Percentiles rank a stretch among this genome's conserved stretches.
Evolutionary conservation across 1,139 yeast species (phyloP).

Genomic region (Suhomyces wounanorum): DNA sequence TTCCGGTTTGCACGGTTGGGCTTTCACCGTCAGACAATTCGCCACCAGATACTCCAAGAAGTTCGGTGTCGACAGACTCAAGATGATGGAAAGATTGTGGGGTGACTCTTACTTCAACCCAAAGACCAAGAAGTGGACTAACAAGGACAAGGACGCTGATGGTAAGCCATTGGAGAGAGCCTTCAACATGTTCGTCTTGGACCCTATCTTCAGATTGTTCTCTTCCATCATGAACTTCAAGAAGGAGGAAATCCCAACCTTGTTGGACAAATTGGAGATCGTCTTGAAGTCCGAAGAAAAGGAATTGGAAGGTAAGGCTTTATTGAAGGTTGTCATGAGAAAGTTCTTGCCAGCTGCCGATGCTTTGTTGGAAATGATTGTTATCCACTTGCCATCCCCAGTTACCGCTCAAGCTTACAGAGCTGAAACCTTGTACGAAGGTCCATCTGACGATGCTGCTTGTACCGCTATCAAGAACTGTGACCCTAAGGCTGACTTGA

Average conservation of each 20-base stretch:
- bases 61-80: conserved; percentile 96
- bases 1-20: conserved; percentile 99
- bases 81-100: conserved; percentile 99
- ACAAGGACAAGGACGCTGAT: conserved; percentile 93
- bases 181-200: conserved; percentile 98
- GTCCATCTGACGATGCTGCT: conserved; percentile 94
- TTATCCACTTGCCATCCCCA: conserved; percentile 98
- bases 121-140: conserved; percentile 99
- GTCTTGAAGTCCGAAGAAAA: conserved; percentile 89
- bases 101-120: conserved; percentile 99
- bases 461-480: conserved; percentile 95
- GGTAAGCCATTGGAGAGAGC: conserved; percentile 98
- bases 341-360: conserved; percentile 99
- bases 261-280: conserved; percentile 92
- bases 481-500: conserved; percentile 97
- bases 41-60: conserved; percentile 98
- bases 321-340: conserved; percentile 98
- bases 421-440: conserved; percentile 99
- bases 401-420: conserved; percentile 98
- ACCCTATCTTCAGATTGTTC: conserved; percentile 95
- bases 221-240: conserved; percentile 55
- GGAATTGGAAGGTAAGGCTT: conserved; percentile 98
- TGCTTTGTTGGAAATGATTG: conserved; percentile 98
- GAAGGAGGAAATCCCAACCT: conserved; percentile 90
- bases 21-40: conserved; percentile 99